phyloP scores from a whole-genome alignment of 495 filamentous ascomycete genomes.

The Extremus antarcticus region DNA sequence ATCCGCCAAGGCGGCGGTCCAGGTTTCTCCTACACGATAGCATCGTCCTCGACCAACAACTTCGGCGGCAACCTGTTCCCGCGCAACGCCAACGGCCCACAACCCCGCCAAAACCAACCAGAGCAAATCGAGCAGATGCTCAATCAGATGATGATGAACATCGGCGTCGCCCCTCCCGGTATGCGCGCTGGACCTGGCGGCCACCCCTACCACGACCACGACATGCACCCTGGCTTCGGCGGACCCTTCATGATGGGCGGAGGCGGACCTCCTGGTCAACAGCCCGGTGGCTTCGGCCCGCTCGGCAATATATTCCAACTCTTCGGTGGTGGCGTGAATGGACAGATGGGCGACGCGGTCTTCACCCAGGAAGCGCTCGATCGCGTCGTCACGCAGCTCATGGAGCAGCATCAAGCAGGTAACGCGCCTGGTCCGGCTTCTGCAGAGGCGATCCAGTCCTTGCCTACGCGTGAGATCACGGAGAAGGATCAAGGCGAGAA shows the following conservation, averaged over 20 bases:
- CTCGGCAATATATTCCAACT: constrained; percentile 15
- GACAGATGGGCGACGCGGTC: constrained; percentile 91
- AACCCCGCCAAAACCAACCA: constrained; percentile 14
- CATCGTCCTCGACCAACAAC: not conserved
- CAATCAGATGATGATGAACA: constrained; percentile 15
- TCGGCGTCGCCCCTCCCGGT: constrained; percentile 5
- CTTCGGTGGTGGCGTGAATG: too few relatives aligned
- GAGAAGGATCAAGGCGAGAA: constrained; percentile 52
- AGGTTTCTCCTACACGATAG: constrained; percentile 4
- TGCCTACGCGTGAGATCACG: constrained; percentile 56
- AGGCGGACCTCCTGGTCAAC: not conserved
- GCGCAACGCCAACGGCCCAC: constrained; percentile 25
- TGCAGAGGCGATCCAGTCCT: constrained; percentile 55
- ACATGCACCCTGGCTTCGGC: constrained; percentile 1
- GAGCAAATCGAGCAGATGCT: constrained; percentile 18
- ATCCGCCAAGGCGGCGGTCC: constrained; percentile 7
- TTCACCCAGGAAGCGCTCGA: constrained; percentile 86
- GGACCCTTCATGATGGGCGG: not conserved
- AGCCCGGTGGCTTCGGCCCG: not conserved
- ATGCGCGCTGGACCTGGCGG: constrained; percentile 1
- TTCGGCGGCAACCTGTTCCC: constrained; percentile 19
- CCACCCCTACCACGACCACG: not conserved
- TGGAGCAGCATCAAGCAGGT: constrained; percentile 64
- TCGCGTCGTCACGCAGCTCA: constrained; percentile 72
- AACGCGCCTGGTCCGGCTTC: constrained; percentile 78